Evolutionary conservation across 495 filamentous ascomycete genomes (phyloP), one percentile per base, ranked within the genome.

Genomic region (Podospora bellae-mahoneyi): DNA sequence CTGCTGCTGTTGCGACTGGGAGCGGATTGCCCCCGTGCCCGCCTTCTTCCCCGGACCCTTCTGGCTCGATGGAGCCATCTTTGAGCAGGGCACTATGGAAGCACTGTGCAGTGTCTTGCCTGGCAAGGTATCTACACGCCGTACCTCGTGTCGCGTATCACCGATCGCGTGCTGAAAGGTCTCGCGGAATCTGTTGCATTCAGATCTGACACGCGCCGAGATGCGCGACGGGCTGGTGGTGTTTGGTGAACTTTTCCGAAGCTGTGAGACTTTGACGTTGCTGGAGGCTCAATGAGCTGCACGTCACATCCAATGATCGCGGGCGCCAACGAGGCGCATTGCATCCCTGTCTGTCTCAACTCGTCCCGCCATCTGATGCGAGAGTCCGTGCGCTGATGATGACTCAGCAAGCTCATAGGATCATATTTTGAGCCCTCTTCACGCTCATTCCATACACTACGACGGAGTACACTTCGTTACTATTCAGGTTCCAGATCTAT

Each of bases 31-130:
- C 71, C 89, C 88, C 66, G 88, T 78, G 65, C 81, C 83, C 67
- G 79, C 83, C 73, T 87, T 88, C 85, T 93, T 93, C 71, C 89
- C 86, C 69, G 92, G 93, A 68, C 91, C 89, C 78, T 93, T 93
- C 75, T 86, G 84, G 66, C 80, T 81, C 28, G 77, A 75, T 19
- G 83, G 83, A 72, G 85, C 81, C 84, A 85, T 86, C 63, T 54
- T 72, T 48, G 62, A 26, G 63, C 1, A 53, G 62, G n/a, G 63
- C 1, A 53, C 18, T 6, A 26, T 56, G 26, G 39, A 13, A 48
- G 26, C 44, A 10, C 62, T 30, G 32, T 53, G 57, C 62, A 18
- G 32, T 53, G 57, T 62, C 28, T 27, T n/a, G 15, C 19, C 26
- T n/a, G 59, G 16, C 15, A 27, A 62, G 13, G 15, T 23, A 23